Evolutionary conservation across 1,284 basidiomycete species (phyloP).

Genomic region (Pterulicium gracile): DNA sequence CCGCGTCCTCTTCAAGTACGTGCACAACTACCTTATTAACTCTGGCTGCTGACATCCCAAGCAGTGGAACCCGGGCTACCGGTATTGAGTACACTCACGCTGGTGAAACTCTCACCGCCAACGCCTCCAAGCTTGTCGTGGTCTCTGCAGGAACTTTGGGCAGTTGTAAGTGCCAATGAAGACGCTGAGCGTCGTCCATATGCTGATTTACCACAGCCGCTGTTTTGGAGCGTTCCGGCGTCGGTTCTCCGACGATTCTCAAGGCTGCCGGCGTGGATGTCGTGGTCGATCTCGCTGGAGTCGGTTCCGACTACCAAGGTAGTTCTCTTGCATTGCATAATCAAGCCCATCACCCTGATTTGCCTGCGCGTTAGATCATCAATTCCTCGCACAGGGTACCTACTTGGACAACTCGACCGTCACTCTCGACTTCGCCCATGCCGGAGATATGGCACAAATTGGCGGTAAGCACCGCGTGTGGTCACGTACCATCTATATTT

Average conservation of each 20-base stretch:
- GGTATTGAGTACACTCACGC: constrained; percentile 41
- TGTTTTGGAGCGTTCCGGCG: constrained; percentile 28
- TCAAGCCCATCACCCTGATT: background rate
- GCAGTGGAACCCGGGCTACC: constrained; percentile 29
- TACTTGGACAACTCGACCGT: background rate
- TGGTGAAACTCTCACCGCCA: constrained; percentile 21
- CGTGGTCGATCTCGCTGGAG: constrained; percentile 43
- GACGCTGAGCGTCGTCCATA: no score
- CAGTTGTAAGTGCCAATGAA: background rate
- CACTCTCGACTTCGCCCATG: background rate
- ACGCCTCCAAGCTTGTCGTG: constrained; percentile 33
- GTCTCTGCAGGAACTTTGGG: constrained; percentile 45
- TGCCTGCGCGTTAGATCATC: background rate
- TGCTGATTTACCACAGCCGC: constrained; percentile 6
- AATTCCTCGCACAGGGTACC: background rate
- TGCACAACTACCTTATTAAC: no score
- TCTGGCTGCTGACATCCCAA: background rate
- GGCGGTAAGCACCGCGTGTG: background rate
- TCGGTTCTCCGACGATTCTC: constrained; percentile 31
- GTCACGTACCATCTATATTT: no score
- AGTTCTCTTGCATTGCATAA: constrained; percentile 9
- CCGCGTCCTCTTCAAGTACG: constrained; percentile 38
- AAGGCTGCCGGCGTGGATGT: constrained; percentile 26
- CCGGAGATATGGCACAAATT: background rate
- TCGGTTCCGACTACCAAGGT: constrained; percentile 48